Percentiles rank a stretch among this genome's conserved stretches.
Conservation (phyloP, 2,329 filamentous ascomycete species). For the Aureobasidium sp. region DNA sequence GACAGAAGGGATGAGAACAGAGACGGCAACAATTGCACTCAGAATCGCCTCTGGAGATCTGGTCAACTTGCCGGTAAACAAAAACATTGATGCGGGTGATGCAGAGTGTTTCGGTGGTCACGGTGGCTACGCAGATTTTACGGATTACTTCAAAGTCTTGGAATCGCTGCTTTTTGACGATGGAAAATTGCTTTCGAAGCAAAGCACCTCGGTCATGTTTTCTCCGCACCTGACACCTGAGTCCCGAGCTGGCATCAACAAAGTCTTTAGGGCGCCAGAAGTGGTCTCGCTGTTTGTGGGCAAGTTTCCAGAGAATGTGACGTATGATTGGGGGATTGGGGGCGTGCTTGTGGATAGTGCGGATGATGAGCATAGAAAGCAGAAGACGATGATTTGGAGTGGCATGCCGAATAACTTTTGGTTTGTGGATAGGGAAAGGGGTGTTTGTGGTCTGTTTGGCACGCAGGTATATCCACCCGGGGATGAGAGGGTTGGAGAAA, state of each 20-base stretch:
- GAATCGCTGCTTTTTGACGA: conserved; percentile 45
- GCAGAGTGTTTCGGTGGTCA: conserved; percentile 31
- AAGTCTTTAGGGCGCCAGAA: conserved; percentile 25
- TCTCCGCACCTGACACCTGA: conserved; percentile 37
- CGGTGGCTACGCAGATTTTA: conserved; percentile 27
- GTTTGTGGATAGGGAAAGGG: conserved; percentile 33
- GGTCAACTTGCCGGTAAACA: conserved; percentile 15
- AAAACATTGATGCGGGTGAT: conserved; percentile 22
- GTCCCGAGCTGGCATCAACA: conserved; percentile 23
- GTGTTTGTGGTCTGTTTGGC: conserved; percentile 37
- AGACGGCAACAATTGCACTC: conserved; percentile 21
- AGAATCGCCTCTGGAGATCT: conserved; percentile 21
- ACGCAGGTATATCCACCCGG: conserved; percentile 39
- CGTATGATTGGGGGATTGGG: conserved; percentile 35
- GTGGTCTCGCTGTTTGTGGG: conserved; percentile 29
- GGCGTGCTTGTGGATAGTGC: conserved; percentile 36
- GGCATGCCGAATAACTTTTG: conserved; percentile 44
- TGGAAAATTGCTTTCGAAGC: conserved; percentile 37
- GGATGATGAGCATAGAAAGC: conserved; percentile 33
- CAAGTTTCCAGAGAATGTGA: conserved; percentile 25
- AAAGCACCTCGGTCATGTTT: conserved; percentile 42
- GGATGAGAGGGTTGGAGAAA: conserved; percentile 30
- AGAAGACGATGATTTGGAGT: conserved; percentile 38
- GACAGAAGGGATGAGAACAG: conserved; percentile 17
- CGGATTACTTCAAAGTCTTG: conserved; percentile 41